Evolutionary conservation across 75 land plant genomes (phyloP), one percentile per base, ranked within the genome.

Genomic region (Pinus tabuliformis): DNA sequence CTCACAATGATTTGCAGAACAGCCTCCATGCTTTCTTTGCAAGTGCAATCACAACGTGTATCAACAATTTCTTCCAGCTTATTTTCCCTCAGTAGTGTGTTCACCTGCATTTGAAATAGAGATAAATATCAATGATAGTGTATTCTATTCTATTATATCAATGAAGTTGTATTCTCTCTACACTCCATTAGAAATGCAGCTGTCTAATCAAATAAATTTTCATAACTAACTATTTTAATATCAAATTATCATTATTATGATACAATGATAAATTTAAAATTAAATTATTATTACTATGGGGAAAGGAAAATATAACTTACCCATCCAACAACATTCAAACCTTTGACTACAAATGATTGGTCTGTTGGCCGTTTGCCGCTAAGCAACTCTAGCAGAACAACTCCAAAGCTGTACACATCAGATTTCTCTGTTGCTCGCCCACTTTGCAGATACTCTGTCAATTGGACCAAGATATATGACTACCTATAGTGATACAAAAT

Each of bases 331-430:
- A 94, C 81, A 62, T 94, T 94, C 66, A 96, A 77, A 5, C 99
- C 99, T 68, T 85, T 86, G 58, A 68, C 83, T 3, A 90, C 88
- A 78, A 96, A 94, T 33, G 80, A 77, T 66, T 92, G 78, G 83
- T 96, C 97, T 65, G 89, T 94, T 5, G 99, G 99, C 57, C 97
- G 88, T 77, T 85, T 96, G 30, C 99, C 97, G 79, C 92, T 94
- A 13, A 96, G 82, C 57, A 96, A 87, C 86, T 96, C 99, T 64
- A 96, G 65, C 63, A 96, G 75, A 59, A 96, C 93, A 56, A 96
- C 95, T 16, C 99, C 99, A 82, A 83, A 96, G 86, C 97, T 94
- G 78, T 94, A 96, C 14, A 96, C 95, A 83, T 96, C 99, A 20
- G 98, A 85, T 59, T 94, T 96, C 82, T 91, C 99, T 26, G 99